Conservation (phyloP, 2,329 filamentous ascomycete genomes). For the Neophaeococcomyces aloes region DNA sequence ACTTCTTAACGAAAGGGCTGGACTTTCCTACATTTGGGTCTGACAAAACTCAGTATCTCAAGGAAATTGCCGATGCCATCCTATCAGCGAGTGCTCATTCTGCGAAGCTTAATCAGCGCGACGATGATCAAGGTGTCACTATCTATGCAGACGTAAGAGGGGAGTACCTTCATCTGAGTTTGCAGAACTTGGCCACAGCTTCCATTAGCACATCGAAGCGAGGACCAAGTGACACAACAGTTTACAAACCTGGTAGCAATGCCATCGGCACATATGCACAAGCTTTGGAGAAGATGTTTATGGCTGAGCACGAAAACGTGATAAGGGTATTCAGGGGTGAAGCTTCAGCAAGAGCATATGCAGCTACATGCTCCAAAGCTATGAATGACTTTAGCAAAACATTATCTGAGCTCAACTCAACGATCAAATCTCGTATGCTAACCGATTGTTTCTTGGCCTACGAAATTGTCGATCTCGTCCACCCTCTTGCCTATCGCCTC, state of each 20-base stretch:
- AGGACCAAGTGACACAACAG: conserved; percentile 56
- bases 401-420: conserved; percentile 74
- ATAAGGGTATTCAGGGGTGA: conserved; percentile 75
- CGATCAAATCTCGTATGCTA: conserved; percentile 73
- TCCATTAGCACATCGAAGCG: conserved; percentile 75
- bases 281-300: conserved; percentile 75
- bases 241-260: conserved; percentile 81
- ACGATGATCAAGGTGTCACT: conserved; percentile 62
- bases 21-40: conserved; percentile 72
- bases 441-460: conserved; percentile 94
- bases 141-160: conserved; percentile 81
- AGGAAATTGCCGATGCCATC: conserved; percentile 71
- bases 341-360: conserved; percentile 71
- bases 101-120: conserved; percentile 37
- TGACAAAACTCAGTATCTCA: conserved; percentile 64
- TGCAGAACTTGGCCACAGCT: conserved; percentile 79
- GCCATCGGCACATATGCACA: conserved; percentile 83
- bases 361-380: conserved; percentile 65
- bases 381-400: conserved; percentile 77
- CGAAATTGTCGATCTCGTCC: conserved; percentile 86
- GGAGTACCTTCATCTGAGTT: conserved; percentile 68
- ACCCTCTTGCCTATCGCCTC: conserved; percentile 64
- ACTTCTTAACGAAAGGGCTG: conserved; percentile 77
- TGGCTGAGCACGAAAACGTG: conserved; percentile 84
- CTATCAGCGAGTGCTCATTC: conserved; percentile 47